These are phyloP conservation scores for Candida pseudoglaebosa DNA, from an alignment of 805 yeast species.

Conservation along the genomic window DNA sequence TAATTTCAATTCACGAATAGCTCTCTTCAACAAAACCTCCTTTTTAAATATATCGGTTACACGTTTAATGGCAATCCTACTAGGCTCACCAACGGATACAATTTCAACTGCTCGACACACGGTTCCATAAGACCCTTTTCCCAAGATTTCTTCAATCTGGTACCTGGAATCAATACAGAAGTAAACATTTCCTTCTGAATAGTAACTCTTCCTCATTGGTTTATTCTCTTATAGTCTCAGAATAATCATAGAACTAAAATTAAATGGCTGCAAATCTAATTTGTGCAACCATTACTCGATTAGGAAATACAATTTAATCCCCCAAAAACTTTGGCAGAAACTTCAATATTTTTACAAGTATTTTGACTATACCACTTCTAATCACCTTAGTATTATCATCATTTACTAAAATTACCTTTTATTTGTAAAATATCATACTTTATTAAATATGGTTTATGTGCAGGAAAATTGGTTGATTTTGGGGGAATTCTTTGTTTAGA, in stretches of 20 bases:
- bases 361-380: no score
- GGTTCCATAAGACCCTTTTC: slow-evolving; percentile 83
- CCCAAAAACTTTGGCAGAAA: no score
- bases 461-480: not conserved
- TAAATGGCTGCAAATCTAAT: not conserved
- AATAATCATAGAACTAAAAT: not conserved
- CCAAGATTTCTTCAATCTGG: slow-evolving; percentile 54
- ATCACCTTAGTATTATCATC: no score
- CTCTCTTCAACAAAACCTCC: slow-evolving; percentile 69
- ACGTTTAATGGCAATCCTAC: slow-evolving; percentile 71
- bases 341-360: no score
- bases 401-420: no score
- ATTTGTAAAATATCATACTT: no score
- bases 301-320: no score
- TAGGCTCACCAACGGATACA: slow-evolving; percentile 8
- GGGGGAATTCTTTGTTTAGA: no score
- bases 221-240: not conserved
- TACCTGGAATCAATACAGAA: slow-evolving; percentile 65
- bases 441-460: no score
- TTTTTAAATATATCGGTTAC: slow-evolving; percentile 65
- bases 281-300: slow-evolving; percentile 3
- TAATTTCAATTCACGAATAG: slow-evolving; percentile 76
- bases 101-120: slow-evolving; percentile 72
- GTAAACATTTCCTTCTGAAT: slow-evolving; percentile 19
- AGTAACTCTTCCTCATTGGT: slow-evolving; percentile 1